A percentile compares a stretch with the other conserved stretches of the same genome.
These are phyloP conservation scores for Fusarium hainanense DNA, from an alignment of 2,329 filamentous ascomycete genomes.

Conservation along the genomic window DNA sequence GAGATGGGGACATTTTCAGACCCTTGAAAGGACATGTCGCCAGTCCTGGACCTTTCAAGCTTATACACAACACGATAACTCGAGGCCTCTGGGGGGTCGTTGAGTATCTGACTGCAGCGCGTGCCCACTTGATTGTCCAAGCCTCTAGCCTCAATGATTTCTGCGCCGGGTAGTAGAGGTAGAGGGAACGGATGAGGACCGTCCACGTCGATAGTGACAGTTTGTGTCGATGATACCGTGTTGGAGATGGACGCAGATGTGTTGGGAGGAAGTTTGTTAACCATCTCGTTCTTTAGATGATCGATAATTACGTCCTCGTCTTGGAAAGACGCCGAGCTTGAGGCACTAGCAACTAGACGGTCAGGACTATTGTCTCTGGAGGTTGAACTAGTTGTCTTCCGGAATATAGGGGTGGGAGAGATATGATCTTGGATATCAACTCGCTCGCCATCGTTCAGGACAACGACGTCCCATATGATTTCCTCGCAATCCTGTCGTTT, in stretches of 20 bases:
- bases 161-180: constrained; percentile 67
- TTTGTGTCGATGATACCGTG: constrained; percentile 69
- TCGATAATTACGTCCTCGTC: constrained; percentile 57
- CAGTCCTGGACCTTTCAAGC: constrained; percentile 64
- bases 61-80: constrained; percentile 69
- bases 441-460: constrained; percentile 67
- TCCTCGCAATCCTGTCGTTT: constrained; percentile 63
- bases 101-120: constrained; percentile 30
- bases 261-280: constrained; percentile 64
- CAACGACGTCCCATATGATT: constrained; percentile 74
- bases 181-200: constrained; percentile 63
- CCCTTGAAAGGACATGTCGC: constrained; percentile 54
- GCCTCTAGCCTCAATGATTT: constrained; percentile 66
- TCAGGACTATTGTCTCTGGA: constrained; percentile 2
- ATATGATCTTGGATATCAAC: constrained; percentile 60
- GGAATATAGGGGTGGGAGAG: constrained; percentile 6
- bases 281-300: constrained; percentile 64
- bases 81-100: constrained; percentile 47
- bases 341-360: neutral
- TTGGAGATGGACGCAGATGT: constrained; percentile 71
- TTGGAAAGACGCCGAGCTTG: constrained; percentile 7
- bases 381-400: neutral
- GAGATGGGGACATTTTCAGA: constrained; percentile 46
- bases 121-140: constrained; percentile 16
- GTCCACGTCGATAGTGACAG: constrained; percentile 71